Percentiles rank a stretch among this genome's conserved stretches.
phyloP scores from a whole-genome alignment of 495 filamentous ascomycete genomes.

The Tuber aestivum region DNA sequence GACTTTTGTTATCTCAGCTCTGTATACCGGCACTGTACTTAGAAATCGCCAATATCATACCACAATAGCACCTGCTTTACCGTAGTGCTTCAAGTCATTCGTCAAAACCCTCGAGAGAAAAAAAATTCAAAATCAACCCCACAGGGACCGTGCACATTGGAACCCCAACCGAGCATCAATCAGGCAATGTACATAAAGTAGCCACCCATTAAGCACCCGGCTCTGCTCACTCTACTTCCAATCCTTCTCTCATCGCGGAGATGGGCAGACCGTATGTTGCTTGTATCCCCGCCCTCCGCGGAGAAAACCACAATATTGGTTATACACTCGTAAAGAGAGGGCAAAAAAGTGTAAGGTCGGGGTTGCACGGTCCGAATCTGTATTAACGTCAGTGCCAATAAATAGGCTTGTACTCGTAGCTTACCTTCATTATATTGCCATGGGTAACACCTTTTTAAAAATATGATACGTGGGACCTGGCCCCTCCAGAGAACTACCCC shows the following conservation, averaged over 20 bases:
- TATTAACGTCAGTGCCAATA: neutral
- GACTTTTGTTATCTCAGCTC: neutral
- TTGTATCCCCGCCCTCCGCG: neutral
- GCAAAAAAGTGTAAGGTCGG: neutral
- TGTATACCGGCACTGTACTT: neutral
- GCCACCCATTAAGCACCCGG: neutral
- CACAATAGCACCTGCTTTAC: neutral
- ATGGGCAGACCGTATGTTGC: neutral
- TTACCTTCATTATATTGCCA: neutral
- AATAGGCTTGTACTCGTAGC: neutral
- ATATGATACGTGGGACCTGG: slow-evolving; percentile 4
- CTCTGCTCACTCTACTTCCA: neutral
- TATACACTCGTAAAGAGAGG: slow-evolving; percentile 3
- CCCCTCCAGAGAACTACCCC: neutral
- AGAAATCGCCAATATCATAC: neutral
- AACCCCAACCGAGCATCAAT: neutral
- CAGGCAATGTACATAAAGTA: neutral
- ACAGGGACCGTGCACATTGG: neutral
- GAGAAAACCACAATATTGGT: slow-evolving; percentile 1
- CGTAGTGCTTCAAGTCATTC: neutral
- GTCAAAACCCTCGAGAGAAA: neutral
- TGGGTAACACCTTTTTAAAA: neutral
- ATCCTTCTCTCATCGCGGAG: neutral
- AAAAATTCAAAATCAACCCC: neutral
- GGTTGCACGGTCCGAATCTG: neutral